Evolutionary conservation across 1,284 basidiomycete species (phyloP).

Genomic region (Phlebopus sp.): DNA sequence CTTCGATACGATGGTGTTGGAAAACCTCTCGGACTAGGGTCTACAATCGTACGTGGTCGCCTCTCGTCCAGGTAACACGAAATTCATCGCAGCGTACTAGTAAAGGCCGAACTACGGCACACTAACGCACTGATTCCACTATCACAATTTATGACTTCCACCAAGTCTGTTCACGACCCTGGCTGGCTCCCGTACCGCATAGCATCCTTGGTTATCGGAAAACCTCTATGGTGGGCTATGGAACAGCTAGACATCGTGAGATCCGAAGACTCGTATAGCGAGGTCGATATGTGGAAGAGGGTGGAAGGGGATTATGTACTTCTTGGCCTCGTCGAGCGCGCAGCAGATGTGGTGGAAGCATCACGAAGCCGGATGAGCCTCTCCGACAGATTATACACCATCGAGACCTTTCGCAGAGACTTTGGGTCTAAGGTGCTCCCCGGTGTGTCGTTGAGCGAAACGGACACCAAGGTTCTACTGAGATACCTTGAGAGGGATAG

Average conservation of each 20-base stretch:
- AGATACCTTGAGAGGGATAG: conserved; percentile 80
- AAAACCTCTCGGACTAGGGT: conserved; percentile 78
- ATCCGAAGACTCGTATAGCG: conserved; percentile 55
- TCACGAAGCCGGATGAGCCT: conserved; percentile 54
- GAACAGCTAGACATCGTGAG: conserved; percentile 73
- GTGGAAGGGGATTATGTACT: conserved; percentile 77
- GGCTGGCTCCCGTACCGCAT: conserved; percentile 68
- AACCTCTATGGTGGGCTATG: conserved; percentile 84
- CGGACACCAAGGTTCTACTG: conserved; percentile 69
- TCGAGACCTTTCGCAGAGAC: conserved; percentile 57
- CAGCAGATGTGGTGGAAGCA: conserved; percentile 59
- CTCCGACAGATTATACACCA: conserved; percentile 62
- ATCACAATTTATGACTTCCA: conserved; percentile 55
- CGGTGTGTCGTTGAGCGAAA: conserved; percentile 46
- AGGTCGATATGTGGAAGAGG: conserved; percentile 63
- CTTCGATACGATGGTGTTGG: conserved; percentile 69
- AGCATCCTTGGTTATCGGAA: conserved; percentile 69
- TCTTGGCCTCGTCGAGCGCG: conserved; percentile 59
- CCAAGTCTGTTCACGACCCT: conserved; percentile 64
- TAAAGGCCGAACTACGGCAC: conserved; percentile 62
- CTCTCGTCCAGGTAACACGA: neutral
- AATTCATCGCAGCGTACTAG: conserved; percentile 35
- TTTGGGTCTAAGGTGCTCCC: conserved; percentile 52
- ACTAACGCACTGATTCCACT: conserved; percentile 49
- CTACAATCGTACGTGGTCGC: conserved; percentile 62